phyloP scores from a whole-genome alignment of 2,329 filamentous ascomycete species.

The Epichloe gansuensis region DNA sequence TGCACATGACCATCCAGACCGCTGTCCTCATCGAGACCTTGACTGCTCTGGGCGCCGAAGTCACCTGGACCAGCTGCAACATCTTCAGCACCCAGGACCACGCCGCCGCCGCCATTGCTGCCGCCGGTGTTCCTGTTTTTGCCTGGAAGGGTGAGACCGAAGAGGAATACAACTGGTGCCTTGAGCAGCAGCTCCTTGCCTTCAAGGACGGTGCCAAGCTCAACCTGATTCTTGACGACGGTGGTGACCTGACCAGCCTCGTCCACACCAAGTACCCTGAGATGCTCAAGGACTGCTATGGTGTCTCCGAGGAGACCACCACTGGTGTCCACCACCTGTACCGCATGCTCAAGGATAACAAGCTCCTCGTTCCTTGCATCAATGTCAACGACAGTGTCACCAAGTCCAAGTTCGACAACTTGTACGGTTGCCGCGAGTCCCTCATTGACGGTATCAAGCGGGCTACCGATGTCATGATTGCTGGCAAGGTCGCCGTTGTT shows the following conservation, averaged over 20 bases:
- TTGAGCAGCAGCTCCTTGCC: slow-evolving; percentile 92
- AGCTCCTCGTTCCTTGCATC: slow-evolving; percentile 87
- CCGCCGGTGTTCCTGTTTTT: slow-evolving; percentile 76
- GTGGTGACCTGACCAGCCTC: slow-evolving; percentile 90
- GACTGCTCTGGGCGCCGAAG: slow-evolving; percentile 85
- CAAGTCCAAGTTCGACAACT: slow-evolving; percentile 99
- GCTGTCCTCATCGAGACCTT: slow-evolving; percentile 99
- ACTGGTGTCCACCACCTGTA: slow-evolving; percentile 99
- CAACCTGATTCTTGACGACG: slow-evolving; percentile 98
- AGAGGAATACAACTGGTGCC: slow-evolving; percentile 99
- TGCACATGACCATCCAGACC: slow-evolving; percentile 99
- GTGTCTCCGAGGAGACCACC: slow-evolving; percentile 98
- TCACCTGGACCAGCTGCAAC: slow-evolving; percentile 99
- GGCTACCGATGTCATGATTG: slow-evolving; percentile 99
- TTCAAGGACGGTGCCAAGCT: slow-evolving; percentile 96
- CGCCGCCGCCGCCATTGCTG: slow-evolving; percentile 93
- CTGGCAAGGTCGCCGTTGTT: slow-evolving; percentile 95
- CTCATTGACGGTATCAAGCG: slow-evolving; percentile 99
- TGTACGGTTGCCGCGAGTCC: slow-evolving; percentile 98
- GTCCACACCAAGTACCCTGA: slow-evolving; percentile 98
- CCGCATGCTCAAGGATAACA: slow-evolving; percentile 86
- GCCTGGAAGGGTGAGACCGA: slow-evolving; percentile 85
- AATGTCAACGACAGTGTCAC: slow-evolving; percentile 99
- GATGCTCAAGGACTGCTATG: slow-evolving; percentile 95
- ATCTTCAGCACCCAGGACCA: slow-evolving; percentile 99